phyloP scores from a whole-genome alignment of 176 grass and related monocot genomes.

The Zizania latifolia region DNA sequence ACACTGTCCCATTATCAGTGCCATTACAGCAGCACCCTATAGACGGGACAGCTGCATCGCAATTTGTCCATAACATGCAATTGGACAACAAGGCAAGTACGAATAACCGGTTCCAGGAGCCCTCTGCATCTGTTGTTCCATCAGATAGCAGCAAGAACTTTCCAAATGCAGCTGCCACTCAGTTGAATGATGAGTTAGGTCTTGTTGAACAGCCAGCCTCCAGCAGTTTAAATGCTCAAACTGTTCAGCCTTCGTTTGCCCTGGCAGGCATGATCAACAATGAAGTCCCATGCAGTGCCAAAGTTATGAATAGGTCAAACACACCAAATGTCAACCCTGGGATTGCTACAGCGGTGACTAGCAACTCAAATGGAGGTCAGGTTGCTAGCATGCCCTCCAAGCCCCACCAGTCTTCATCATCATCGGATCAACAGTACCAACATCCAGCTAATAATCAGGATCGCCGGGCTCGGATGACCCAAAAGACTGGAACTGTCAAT shows the following conservation, averaged over 20 bases:
- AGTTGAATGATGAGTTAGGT: conserved; percentile 49
- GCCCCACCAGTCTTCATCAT: conserved; percentile 24
- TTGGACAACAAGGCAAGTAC: conserved; percentile 34
- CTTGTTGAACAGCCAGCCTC: conserved; percentile 44
- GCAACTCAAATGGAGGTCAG: conserved; percentile 36
- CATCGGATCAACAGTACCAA: conserved; percentile 39
- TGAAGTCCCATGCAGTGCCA: conserved; percentile 49
- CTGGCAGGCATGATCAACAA: conserved; percentile 35
- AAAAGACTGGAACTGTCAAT: conserved; percentile 39
- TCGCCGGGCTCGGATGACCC: conserved; percentile 20
- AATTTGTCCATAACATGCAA: conserved; percentile 51
- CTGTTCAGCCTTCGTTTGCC: conserved; percentile 35
- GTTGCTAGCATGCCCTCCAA: conserved; percentile 36
- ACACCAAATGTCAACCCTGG: conserved; percentile 35
- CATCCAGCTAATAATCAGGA: conserved; percentile 47
- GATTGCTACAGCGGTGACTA: conserved; percentile 22
- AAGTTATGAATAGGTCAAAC: conserved; percentile 35
- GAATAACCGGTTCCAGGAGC: conserved; percentile 56
- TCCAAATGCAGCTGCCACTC: conserved; percentile 34
- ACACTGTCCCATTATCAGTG: conserved; percentile 69
- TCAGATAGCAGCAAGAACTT: conserved; percentile 49
- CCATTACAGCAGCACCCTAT: conserved; percentile 75
- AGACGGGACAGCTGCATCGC: conserved; percentile 39
- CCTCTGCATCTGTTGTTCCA: conserved; percentile 19
- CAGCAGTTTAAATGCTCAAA: conserved; percentile 38